Evolutionary conservation across 768 basidiomycete genomes (phyloP).

Genomic region (Tricholoma flavovirens): DNA sequence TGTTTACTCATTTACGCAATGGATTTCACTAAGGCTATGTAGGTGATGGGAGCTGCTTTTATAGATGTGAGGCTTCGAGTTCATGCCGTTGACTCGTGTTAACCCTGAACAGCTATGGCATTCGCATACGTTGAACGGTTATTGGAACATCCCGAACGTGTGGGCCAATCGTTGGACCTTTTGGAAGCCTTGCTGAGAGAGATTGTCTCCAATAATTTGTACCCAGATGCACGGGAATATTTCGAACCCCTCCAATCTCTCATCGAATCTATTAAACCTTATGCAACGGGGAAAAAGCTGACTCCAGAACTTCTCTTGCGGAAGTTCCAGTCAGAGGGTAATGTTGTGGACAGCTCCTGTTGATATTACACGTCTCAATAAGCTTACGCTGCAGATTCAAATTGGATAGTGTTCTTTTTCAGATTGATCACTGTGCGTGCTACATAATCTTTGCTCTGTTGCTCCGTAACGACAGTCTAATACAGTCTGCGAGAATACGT

Average conservation of each 20-base stretch:
- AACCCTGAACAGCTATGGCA: conserved; percentile 54
- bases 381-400: conserved; percentile 40
- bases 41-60: conserved; percentile 93
- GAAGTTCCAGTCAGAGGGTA: conserved; percentile 52
- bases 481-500: conserved; percentile 58
- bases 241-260: conserved; percentile 56
- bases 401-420: conserved; percentile 74
- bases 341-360: not conserved
- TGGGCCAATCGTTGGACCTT: conserved; percentile 44
- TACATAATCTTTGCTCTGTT: not conserved
- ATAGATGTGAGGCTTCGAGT: conserved; percentile 57
- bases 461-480: conserved; percentile 50
- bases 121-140: conserved; percentile 79
- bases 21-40: not conserved
- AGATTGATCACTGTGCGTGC: conserved; percentile 61
- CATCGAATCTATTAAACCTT: conserved; percentile 38
- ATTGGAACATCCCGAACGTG: conserved; percentile 40
- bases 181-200: conserved; percentile 48
- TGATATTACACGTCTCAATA: not conserved
- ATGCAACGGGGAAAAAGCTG: conserved; percentile 27
- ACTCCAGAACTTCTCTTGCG: conserved; percentile 36
- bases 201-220: conserved; percentile 64
- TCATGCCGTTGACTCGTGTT: conserved; percentile 9
- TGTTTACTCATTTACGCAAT: conserved; percentile 10
- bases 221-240: conserved; percentile 50